phyloP scores from a whole-genome alignment of 1,139 yeast genomes.

The Geotrichum candidum region DNA sequence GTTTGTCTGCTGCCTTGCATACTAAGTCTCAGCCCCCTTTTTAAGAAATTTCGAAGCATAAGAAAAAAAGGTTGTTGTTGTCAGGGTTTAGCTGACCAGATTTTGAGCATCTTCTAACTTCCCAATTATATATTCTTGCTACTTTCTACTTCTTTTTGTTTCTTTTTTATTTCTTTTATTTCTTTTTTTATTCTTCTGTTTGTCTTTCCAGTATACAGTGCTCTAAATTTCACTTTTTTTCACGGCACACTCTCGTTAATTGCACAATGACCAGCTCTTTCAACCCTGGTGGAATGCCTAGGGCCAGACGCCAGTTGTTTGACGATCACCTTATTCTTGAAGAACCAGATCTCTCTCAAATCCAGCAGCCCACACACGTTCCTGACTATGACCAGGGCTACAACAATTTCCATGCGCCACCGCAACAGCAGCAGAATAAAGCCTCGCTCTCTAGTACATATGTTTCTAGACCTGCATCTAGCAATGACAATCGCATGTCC shows the following conservation, averaged over 20 bases:
- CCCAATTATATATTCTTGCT: not conserved
- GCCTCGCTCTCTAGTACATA: not conserved
- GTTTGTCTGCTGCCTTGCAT: too few species aligned
- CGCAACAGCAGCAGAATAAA: constrained; percentile 9
- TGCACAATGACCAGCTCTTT: not conserved
- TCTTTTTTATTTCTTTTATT: too few species aligned
- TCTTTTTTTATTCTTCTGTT: not conserved
- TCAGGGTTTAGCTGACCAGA: not conserved
- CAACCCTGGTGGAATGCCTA: constrained; percentile 29
- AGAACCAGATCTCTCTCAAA: constrained; percentile 2
- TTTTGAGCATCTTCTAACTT: too few species aligned
- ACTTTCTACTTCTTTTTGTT: not conserved
- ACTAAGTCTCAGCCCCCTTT: too few species aligned
- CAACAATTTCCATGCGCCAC: constrained; percentile 19
- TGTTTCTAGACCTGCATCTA: not conserved
- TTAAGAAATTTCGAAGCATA: not conserved
- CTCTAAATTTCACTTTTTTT: not conserved
- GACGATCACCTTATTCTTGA: constrained; percentile 25
- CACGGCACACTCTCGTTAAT: not conserved
- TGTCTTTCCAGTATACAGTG: not conserved
- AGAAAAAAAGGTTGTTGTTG: not conserved
- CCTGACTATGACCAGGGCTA: not conserved
- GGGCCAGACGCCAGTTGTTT: constrained; percentile 26
- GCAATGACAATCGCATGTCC: not conserved
- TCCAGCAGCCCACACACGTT: constrained; percentile 5